phyloP scores from a whole-genome alignment of 2,329 filamentous ascomycete genomes.

The Hypoxylon sp. region DNA sequence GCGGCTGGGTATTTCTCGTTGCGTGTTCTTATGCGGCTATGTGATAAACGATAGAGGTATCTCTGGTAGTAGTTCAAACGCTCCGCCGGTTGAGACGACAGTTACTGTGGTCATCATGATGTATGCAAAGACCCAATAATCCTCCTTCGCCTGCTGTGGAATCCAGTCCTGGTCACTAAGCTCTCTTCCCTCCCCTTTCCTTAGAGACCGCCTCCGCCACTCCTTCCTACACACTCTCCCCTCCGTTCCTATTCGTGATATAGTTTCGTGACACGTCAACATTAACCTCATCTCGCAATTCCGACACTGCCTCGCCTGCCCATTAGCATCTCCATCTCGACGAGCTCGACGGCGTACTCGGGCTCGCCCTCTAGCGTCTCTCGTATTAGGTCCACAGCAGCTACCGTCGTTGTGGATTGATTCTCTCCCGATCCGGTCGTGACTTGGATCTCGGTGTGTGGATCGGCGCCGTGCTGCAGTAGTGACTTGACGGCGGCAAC shows the following conservation, averaged over 20 bases:
- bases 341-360: conserved; percentile 53
- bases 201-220: not conserved
- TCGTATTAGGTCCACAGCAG: conserved; percentile 52
- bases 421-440: conserved; percentile 47
- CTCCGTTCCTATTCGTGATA: conserved; percentile 12
- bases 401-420: conserved; percentile 47
- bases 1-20: conserved; percentile 2
- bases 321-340: conserved; percentile 52
- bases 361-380: conserved; percentile 54
- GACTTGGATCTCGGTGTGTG: conserved; percentile 50
- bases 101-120: not conserved
- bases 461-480: conserved; percentile 52
- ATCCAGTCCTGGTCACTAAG: conserved; percentile 3
- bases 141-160: conserved; percentile 2
- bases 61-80: not conserved
- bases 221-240: not conserved
- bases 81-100: conserved; percentile 1
- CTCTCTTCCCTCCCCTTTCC: not conserved
- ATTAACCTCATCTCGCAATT: conserved; percentile 44
- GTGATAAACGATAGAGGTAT: conserved; percentile 2
- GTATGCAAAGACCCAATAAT: not conserved
- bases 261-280: conserved; percentile 24
- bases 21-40: not conserved
- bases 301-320: conserved; percentile 51
- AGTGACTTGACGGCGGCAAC: conserved; percentile 52